Conservation (phyloP, 768 basidiomycete species). For the Rhizopogon roseolus region DNA sequence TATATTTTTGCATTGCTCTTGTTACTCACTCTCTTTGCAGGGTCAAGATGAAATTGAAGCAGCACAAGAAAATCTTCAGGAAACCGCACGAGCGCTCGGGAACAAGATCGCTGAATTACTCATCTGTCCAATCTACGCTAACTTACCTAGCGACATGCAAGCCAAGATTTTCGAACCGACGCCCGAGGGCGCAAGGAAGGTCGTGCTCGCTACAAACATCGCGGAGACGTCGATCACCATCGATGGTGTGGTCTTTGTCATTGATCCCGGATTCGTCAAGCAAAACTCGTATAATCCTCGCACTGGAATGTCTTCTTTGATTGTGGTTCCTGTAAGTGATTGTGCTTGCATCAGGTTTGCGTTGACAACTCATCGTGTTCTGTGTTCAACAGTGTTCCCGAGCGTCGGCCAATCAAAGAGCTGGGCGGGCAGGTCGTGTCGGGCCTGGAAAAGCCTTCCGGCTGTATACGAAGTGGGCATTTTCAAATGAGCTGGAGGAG, state of each 20-base stretch:
- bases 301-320: slow-evolving; percentile 96
- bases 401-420: slow-evolving; percentile 95
- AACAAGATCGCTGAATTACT: slow-evolving; percentile 95
- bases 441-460: slow-evolving; percentile 98
- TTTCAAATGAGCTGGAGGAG: slow-evolving; percentile 89
- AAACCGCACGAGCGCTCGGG: slow-evolving; percentile 90
- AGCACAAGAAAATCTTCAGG: slow-evolving; percentile 91
- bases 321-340: slow-evolving; percentile 84
- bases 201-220: slow-evolving; percentile 97
- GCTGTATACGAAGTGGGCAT: slow-evolving; percentile 99
- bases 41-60: slow-evolving; percentile 99
- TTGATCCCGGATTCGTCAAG: slow-evolving; percentile 99
- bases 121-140: slow-evolving; percentile 97
- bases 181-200: slow-evolving; percentile 92
- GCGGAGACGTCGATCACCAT: slow-evolving; percentile 99
- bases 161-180: slow-evolving; percentile 99
- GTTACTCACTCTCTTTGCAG: slow-evolving; percentile 22
- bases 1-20: not conserved
- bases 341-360: not conserved
- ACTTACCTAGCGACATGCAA: slow-evolving; percentile 99
- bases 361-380: not conserved
- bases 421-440: slow-evolving; percentile 95
- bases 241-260: slow-evolving; percentile 98
- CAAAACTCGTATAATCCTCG: slow-evolving; percentile 98
- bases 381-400: slow-evolving; percentile 70